Base-by-base conservation (phyloP, 2,329 filamentous ascomycete species). In the Pseudogymnoascus sp. region DNA sequence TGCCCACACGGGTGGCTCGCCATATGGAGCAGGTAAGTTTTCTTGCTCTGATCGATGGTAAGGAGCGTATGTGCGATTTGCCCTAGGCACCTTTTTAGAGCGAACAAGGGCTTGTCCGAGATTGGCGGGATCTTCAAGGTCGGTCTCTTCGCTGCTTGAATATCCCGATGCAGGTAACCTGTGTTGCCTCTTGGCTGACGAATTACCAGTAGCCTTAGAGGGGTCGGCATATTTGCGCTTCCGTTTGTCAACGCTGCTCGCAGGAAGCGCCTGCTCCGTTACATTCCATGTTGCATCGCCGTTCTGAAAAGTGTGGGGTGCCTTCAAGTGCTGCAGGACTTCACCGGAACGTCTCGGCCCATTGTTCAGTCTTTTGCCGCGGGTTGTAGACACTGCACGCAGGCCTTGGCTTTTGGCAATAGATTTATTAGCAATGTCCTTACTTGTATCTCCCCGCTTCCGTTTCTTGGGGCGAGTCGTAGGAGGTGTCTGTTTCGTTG, bases 1-100 rank as follows among this genome's bases (percentile, higher is more conserved):
- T 0, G 85, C 79, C 83, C 84, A 89, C 0, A 85, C 80, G 10
- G 76, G 73, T 6, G 84, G 83, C 50, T 56, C 10, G 28, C 50
- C 50, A 33, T 56, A 33, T 19, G 50, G 50, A 6, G 28, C 10
- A 12, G 50, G 50, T 3, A 56, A 22, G 28, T 56, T 33, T 6
- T 56, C 50, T 33, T 56, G 50, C 6, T 22, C 10, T 56, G 50
- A 56, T 56, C 14, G 28, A 56, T 56, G 50, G 28, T 56, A 56
- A 56, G 11, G n/a, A 14, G 5, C 22, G 10, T 35, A 19, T 31
- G 8, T 33, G 26, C 14, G 26, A 53, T 26, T 8, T 10, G 28
- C 46, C 14, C 6, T 11, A 10, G 22, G 43, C 6, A 6, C 22
- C 7, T n/a, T 28, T 53, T 16, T 53, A 28, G 46, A 53, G 16